These are phyloP conservation scores for Saccharomyces hybrid DNA, from an alignment of 1,139 yeast genomes.

Conservation along the genomic window DNA sequence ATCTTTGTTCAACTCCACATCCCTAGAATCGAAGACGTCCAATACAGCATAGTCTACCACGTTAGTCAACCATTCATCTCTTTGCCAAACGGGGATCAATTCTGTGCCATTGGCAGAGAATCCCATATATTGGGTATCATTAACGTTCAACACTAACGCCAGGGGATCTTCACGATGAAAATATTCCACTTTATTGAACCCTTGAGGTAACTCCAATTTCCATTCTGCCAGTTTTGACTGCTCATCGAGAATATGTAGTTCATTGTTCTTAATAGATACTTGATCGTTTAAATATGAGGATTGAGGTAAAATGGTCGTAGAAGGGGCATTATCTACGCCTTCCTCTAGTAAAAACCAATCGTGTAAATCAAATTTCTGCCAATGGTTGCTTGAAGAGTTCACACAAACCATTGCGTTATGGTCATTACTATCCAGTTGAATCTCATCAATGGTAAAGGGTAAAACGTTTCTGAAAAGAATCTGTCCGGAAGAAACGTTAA, in stretches of 20 bases:
- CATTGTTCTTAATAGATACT: neutral
- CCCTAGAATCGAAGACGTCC: conserved; percentile 33
- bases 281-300: neutral
- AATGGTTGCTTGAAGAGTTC: neutral
- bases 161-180: conserved; percentile 8
- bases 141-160: neutral
- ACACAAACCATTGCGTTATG: neutral
- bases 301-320: neutral
- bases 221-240: conserved; percentile 10
- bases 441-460: neutral
- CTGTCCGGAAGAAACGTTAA: neutral
- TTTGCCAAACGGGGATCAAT: conserved; percentile 35
- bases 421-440: neutral
- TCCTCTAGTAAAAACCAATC: neutral
- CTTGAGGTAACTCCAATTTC: conserved; percentile 11
- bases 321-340: neutral
- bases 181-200: conserved; percentile 10
- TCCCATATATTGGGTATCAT: neutral
- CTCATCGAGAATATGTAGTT: conserved; percentile 8
- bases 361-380: neutral
- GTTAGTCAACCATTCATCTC: conserved; percentile 42
- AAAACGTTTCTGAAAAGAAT: conserved; percentile 1
- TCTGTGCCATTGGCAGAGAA: conserved; percentile 22
- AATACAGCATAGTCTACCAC: conserved; percentile 37
- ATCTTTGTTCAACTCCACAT: conserved; percentile 35